A percentile compares a stretch with the other conserved stretches of the same genome.
These are phyloP conservation scores for Coelastrella sp. DNA, from an alignment of 139 green algal genomes.

Conservation along the genomic window DNA sequence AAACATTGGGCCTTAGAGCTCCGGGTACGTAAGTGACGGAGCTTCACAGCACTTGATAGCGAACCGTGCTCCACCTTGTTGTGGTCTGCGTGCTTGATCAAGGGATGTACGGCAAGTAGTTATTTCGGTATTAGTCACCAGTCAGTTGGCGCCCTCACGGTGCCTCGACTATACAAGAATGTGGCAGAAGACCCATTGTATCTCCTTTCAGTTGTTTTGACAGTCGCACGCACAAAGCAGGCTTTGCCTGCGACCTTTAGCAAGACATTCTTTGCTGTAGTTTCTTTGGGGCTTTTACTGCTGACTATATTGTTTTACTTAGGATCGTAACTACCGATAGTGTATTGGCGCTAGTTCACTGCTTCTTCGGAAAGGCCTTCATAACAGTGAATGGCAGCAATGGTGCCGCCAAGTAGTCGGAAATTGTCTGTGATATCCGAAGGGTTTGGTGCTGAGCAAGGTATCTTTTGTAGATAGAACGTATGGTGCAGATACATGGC, in stretches of 20 bases:
- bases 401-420: neutral
- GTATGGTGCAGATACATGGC: no score
- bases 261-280: no score
- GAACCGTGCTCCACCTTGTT: no score
- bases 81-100: neutral
- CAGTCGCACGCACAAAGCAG: no score
- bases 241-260: no score
- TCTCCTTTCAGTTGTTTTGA: no score
- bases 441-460: slow-evolving; percentile 8
- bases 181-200: no score
- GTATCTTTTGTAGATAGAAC: neutral
- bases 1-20: neutral
- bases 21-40: neutral
- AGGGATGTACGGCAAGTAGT: neutral
- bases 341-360: neutral
- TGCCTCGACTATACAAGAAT: no score
- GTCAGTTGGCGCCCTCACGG: neutral
- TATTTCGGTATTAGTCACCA: slow-evolving; percentile 19
- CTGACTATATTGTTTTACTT: no score
- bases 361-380: neutral
- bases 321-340: neutral
- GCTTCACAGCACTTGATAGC: neutral
- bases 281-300: no score
- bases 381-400: neutral
- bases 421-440: slow-evolving; percentile 19